phyloP scores from a whole-genome alignment of 2,329 filamentous ascomycete species.

The Chaetomiaceae sp. region DNA sequence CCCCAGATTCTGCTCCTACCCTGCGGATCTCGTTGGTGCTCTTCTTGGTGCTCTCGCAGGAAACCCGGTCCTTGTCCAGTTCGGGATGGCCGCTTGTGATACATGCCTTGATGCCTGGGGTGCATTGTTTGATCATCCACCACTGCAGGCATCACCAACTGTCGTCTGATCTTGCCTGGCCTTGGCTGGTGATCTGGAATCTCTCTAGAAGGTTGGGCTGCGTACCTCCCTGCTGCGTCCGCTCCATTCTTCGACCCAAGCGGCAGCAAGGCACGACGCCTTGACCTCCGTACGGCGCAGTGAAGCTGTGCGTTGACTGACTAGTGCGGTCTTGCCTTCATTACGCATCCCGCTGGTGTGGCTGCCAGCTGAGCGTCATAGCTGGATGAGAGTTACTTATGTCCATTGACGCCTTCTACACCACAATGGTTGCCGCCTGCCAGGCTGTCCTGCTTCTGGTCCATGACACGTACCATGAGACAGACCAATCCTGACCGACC shows the following conservation, averaged over 20 bases:
- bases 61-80: constrained; percentile 15
- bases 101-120: constrained; percentile 1
- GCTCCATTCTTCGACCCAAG: neutral
- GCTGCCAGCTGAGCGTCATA: neutral
- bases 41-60: constrained; percentile 11
- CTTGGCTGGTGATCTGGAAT: constrained; percentile 17
- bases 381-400: too few relatives aligned
- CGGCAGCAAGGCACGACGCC: neutral
- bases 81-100: constrained; percentile 8
- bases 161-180: constrained; percentile 8
- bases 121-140: constrained; percentile 22
- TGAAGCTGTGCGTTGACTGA: neutral
- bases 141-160: constrained; percentile 6
- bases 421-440: too few relatives aligned
- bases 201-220: constrained; percentile 4
- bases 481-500: too few relatives aligned
- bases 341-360: constrained; percentile 16
- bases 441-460: too few relatives aligned
- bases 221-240: constrained; percentile 1
- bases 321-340: constrained; percentile 5
- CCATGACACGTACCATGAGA: too few relatives aligned
- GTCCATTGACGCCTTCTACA: too few relatives aligned
- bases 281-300: neutral
- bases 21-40: constrained; percentile 7
- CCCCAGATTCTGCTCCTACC: constrained; percentile 19